Evolutionary conservation across 768 basidiomycete genomes (phyloP).

Genomic region (Phanerochaete sordida): DNA sequence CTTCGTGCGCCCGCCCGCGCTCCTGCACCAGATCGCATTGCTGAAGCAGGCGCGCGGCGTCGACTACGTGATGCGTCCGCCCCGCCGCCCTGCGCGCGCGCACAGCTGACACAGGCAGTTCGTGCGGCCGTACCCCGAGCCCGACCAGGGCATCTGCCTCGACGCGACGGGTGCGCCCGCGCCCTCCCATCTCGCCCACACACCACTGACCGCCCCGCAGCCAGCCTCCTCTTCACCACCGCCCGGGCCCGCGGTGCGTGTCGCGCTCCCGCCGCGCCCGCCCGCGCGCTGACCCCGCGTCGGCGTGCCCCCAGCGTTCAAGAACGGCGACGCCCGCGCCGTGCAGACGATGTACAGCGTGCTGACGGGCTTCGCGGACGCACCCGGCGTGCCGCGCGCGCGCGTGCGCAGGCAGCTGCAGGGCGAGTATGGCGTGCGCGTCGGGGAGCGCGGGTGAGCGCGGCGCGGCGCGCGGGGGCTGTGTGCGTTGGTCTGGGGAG

Average conservation of each 20-base stretch:
- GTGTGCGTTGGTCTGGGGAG: too few species aligned
- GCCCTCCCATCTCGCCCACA: neutral
- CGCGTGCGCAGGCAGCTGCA: too few species aligned
- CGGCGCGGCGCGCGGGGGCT: too few species aligned
- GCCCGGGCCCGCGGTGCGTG: neutral
- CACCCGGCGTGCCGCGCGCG: too few species aligned
- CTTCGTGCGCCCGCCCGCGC: constrained; percentile 3
- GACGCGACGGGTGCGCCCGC: neutral
- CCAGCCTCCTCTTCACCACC: neutral
- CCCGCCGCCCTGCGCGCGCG: neutral
- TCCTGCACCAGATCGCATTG: constrained; percentile 4
- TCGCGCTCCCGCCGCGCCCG: neutral
- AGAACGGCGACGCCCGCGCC: neutral
- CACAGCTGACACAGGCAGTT: neutral
- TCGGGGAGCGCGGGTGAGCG: too few species aligned
- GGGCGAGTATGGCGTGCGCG: too few species aligned
- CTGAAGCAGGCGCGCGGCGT: neutral
- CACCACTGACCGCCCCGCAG: neutral
- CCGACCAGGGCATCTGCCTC: neutral
- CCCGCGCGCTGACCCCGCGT: neutral
- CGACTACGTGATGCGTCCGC: constrained; percentile 3
- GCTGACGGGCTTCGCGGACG: too few species aligned
- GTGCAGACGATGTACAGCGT: neutral
- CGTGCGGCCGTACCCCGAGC: neutral
- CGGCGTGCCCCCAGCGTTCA: neutral